Evolutionary conservation across 2,329 filamentous ascomycete species (phyloP), one percentile per base, ranked within the genome.

Genomic region (Bipolaris sorokiniana): DNA sequence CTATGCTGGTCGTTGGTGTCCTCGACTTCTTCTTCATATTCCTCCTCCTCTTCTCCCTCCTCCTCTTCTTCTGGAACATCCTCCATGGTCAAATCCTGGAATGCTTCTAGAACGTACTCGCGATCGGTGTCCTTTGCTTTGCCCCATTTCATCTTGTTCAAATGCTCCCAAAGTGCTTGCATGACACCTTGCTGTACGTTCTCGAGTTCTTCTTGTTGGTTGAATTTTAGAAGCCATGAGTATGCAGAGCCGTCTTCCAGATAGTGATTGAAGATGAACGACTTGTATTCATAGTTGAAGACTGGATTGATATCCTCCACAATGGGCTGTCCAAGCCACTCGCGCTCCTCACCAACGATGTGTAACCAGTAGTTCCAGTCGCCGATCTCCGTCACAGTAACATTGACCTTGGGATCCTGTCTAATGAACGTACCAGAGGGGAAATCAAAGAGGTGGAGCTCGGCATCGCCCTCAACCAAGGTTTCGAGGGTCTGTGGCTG

Each of bases 181-280:
- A 99, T 95, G 33, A 98, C 83, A 38, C 92, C 95, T 68, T 96
- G 89, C 74, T 99, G 95, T 75, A 99, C 97, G 26, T 85, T 84
- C 74, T 97, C 92, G 50, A 96, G 83, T 0, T 88, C 88, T 18
- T 86, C 81, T 66, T 92, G 90, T 65, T 97, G 90, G 69, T 90
- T 91, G 81, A 99, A 99, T 13, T 93, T 88, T 34, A 99, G 81
- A 13, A 99, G 84, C 94, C 95, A 99, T 1, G 95, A 99, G 76
- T 93, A 96, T 4, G 95, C 94, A 1, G 90, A 90, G 1, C 93
- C 92, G 76, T 97, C 91, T 34, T 88, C 84, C 13, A 90, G 86
- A 75, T 97, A 98, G 74, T 97, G 92, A 71, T 99, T 99, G 84
- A 99, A 99, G 71, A 99, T 97, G 75, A 98, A 98, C 0, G 94